Evolutionary conservation across 441 rosid species (phyloP).

Genomic region (Euphorbia celastroides): DNA sequence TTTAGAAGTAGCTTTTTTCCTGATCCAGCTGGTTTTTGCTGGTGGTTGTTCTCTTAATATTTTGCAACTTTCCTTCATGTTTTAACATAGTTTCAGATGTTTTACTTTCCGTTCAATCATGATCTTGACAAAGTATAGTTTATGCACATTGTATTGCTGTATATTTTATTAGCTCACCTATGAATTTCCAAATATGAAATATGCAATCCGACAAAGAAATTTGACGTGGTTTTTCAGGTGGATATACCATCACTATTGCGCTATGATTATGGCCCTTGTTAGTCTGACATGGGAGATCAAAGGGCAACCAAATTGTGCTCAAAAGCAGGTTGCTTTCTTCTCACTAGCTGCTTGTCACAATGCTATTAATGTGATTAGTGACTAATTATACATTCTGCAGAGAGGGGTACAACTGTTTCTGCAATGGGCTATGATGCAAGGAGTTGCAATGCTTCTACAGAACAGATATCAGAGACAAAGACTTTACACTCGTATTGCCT

Average conservation of each 20-base stretch:
- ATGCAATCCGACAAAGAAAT: slow-evolving; percentile 6
- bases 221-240: slow-evolving; percentile 59
- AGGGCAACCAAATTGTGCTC: slow-evolving; percentile 91
- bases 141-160: too few species aligned
- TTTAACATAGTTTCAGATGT: neutral
- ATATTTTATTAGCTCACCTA: neutral
- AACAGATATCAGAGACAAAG: slow-evolving; percentile 98
- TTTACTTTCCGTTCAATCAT: neutral
- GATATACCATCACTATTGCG: slow-evolving; percentile 97
- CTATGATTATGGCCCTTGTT: slow-evolving; percentile 91
- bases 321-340: slow-evolving; percentile 66
- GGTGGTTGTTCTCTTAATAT: too few species aligned
- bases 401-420: slow-evolving; percentile 94
- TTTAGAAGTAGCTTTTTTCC: neutral
- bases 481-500: slow-evolving; percentile 91
- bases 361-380: slow-evolving; percentile 14
- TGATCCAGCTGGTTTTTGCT: too few species aligned
- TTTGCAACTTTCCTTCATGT: too few species aligned
- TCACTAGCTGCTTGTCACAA: slow-evolving; percentile 10
- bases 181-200: neutral
- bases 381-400: slow-evolving; percentile 38
- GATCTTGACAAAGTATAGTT: too few species aligned
- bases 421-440: slow-evolving; percentile 99
- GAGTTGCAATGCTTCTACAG: slow-evolving; percentile 96
- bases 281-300: slow-evolving; percentile 98